These are phyloP conservation scores for Trichosporon sp. DNA, from an alignment of 1,284 basidiomycete species.

Conservation along the genomic window DNA sequence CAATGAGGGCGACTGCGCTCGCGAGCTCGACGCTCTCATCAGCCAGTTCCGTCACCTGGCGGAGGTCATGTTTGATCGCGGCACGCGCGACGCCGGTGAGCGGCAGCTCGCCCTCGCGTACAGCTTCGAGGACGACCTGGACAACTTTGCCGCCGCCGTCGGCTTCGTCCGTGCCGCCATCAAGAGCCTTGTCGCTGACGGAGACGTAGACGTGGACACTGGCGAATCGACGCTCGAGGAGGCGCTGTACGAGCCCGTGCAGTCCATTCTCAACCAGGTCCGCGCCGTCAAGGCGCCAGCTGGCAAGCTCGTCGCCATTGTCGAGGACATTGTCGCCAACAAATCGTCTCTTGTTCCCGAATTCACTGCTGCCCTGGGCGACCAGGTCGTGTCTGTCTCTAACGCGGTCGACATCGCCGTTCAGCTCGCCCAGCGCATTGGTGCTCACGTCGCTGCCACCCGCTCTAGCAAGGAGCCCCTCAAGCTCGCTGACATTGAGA, in stretches of 20 bases:
- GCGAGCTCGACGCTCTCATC: slow-evolving; percentile 79
- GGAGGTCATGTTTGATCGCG: slow-evolving; percentile 77
- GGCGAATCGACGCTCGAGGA: slow-evolving; percentile 71
- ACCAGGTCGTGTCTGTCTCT: slow-evolving; percentile 70
- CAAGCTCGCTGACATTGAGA: slow-evolving; percentile 70
- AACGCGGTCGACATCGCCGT: slow-evolving; percentile 87
- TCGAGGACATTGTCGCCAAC: slow-evolving; percentile 75
- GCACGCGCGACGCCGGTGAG: slow-evolving; percentile 82
- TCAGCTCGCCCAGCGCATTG: slow-evolving; percentile 84
- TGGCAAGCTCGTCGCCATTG: slow-evolving; percentile 79
- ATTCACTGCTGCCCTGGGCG: slow-evolving; percentile 70
- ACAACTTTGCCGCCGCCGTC: slow-evolving; percentile 86
- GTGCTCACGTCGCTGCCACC: slow-evolving; percentile 74
- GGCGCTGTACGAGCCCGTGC: slow-evolving; percentile 76
- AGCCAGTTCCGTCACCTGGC: slow-evolving; percentile 88
- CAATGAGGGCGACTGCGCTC: slow-evolving; percentile 86
- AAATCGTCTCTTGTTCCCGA: slow-evolving; percentile 71
- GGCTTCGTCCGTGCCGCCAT: slow-evolving; percentile 83
- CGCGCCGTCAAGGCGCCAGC: slow-evolving; percentile 77
- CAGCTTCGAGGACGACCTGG: slow-evolving; percentile 83
- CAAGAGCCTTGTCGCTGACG: slow-evolving; percentile 70
- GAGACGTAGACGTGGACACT: slow-evolving; percentile 70
- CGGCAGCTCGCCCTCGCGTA: slow-evolving; percentile 79
- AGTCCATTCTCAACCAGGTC: slow-evolving; percentile 76
- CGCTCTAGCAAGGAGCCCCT: slow-evolving; percentile 74